These are phyloP conservation scores for Fusarium stilboides DNA, from an alignment of 2,329 filamentous ascomycete species.

Conservation along the genomic window DNA sequence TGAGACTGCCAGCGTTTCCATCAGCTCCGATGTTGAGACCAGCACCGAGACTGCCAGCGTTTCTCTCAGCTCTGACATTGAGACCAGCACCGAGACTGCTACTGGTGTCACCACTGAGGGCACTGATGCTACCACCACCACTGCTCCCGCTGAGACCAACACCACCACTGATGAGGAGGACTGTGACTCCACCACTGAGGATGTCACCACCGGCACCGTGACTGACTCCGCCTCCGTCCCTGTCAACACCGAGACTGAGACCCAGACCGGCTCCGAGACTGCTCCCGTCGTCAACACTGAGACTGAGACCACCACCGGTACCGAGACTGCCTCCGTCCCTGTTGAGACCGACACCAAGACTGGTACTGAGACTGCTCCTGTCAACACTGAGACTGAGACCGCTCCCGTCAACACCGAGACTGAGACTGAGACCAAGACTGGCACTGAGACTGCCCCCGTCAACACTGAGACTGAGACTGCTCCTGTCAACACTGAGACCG, in stretches of 20 bases:
- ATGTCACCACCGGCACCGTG: background rate
- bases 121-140: conserved; percentile 10
- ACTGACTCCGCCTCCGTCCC: conserved; percentile 17
- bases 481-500: background rate
- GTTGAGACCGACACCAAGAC: background rate
- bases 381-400: background rate
- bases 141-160: conserved; percentile 3
- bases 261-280: conserved; percentile 1
- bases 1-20: too few species aligned
- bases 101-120: conserved; percentile 7
- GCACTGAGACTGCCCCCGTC: background rate
- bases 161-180: conserved; percentile 14
- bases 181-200: conserved; percentile 15
- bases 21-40: conserved; percentile 20
- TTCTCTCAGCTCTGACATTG: too few species aligned
- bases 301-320: background rate
- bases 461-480: background rate
- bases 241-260: background rate
- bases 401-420: conserved; percentile 2
- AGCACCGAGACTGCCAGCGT: conserved; percentile 6
- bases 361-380: background rate
- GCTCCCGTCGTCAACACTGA: background rate
- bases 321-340: background rate
- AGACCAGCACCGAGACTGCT: conserved; percentile 16
- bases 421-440: too few species aligned